Percentiles rank a stretch among this genome's conserved stretches.
These are phyloP conservation scores for Plantago elongata DNA, from an alignment of 257 asterid species.

Conservation along the genomic window DNA sequence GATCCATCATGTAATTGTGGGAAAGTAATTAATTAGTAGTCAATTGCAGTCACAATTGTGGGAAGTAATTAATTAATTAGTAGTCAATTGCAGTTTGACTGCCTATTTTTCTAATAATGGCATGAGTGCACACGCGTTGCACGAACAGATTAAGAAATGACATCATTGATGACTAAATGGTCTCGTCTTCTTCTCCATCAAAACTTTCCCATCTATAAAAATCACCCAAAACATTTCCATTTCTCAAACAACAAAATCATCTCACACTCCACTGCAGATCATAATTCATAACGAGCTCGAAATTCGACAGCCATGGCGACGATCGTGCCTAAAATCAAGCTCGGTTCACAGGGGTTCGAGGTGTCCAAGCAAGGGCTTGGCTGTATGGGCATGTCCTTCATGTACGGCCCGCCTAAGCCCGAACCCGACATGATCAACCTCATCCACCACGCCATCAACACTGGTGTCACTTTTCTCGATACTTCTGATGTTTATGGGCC, in stretches of 20 bases:
- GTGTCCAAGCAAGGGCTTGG: slow-evolving; percentile 33
- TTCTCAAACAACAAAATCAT: background rate
- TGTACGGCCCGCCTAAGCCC: slow-evolving; percentile 38
- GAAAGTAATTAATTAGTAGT: no score
- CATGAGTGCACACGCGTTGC: background rate
- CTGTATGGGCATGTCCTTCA: slow-evolving; percentile 33
- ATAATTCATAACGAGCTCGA: no score
- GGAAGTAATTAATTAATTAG: no score
- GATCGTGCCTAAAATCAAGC: slow-evolving; percentile 27
- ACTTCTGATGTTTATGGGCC: slow-evolving; percentile 33
- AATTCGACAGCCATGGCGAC: background rate
- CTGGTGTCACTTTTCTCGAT: slow-evolving; percentile 30
- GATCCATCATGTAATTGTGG: no score
- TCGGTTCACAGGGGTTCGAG: slow-evolving; percentile 32
- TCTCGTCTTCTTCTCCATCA: background rate
- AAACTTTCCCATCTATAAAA: background rate
- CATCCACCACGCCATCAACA: slow-evolving; percentile 27
- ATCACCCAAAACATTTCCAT: background rate
- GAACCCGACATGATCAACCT: slow-evolving; percentile 28
- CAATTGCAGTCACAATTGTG: no score
- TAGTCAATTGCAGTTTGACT: no score
- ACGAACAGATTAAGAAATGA: background rate
- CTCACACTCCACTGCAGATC: background rate
- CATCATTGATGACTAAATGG: background rate
- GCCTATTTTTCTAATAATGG: no score